phyloP scores from a whole-genome alignment of 2,329 filamentous ascomycete species.

The Ceratocystis colombiana region DNA sequence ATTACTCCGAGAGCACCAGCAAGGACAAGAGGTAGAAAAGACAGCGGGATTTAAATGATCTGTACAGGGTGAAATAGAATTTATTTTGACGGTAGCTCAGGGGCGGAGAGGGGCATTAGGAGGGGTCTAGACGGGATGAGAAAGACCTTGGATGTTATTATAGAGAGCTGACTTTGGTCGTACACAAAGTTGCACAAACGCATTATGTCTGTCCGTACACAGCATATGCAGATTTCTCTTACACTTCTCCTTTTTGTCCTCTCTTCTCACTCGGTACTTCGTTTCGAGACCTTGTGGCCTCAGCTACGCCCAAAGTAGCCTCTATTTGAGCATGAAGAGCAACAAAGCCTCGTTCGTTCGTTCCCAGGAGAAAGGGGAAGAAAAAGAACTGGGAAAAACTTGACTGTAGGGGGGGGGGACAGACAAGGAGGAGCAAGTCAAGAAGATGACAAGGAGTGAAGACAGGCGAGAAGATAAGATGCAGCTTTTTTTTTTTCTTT shows the following conservation, averaged over 20 bases:
- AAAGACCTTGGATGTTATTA: too few species aligned
- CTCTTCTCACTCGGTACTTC: neutral
- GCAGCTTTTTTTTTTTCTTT: neutral
- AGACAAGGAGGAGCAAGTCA: neutral
- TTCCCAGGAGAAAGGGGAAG: neutral
- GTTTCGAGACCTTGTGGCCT: neutral
- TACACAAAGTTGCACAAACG: too few species aligned
- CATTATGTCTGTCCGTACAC: neutral
- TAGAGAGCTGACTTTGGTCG: too few species aligned
- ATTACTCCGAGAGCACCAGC: neutral
- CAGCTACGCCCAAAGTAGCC: neutral
- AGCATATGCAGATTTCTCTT: neutral
- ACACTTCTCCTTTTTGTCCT: neutral
- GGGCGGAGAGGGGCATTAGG: neutral
- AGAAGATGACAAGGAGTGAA: neutral
- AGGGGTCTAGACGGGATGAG: too few species aligned
- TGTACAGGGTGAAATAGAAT: slow-evolving; percentile 2
- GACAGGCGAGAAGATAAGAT: slow-evolving; percentile 5
- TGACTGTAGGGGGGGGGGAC: neutral
- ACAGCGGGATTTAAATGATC: slow-evolving; percentile 10
- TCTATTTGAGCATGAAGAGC: neutral
- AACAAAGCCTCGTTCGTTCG: neutral
- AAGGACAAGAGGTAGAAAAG: neutral
- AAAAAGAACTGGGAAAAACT: neutral
- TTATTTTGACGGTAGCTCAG: neutral